Base-by-base conservation (phyloP, 176 grass and related monocot species). In the Poa pratensis region DNA sequence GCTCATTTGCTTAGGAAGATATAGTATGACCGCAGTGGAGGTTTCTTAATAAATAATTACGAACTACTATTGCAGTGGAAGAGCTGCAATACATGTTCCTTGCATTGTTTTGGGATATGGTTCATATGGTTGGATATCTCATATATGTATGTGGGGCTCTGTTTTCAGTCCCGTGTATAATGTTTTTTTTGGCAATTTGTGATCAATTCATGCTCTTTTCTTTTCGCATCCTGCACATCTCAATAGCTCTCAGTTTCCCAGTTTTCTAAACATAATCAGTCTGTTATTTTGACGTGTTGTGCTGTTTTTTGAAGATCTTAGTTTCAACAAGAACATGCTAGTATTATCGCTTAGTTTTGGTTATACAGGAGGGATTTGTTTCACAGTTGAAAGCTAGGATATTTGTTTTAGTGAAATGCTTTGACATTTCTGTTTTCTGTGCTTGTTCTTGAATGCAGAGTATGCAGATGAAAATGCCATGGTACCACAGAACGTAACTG, bases 371-470 rank as follows among this genome's bases (percentile, higher is more conserved):
- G 28, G 6, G 14, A 2, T 69, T 60, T 46, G 43, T 17, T 76
- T 85, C 1, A 34, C 14, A 42, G 5, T 43, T 69, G 11, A 52
- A 51, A 51, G 16, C 51, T 70, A n/a, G 8, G 30, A 9, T 64
- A 46, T 28, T 75, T 75, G 69, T 72, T 85, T 77, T 26, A 30
- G 13, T 67, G n/a, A 11, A 78, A 30, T 92, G 3, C 43, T 88
- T 34, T 91, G 19, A 86, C 79, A 84, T 62, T 14, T 85, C 30
- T 75, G 6, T 79, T 73, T 79, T 75, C 55, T 84, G 35, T 83
- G 26, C 20, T 80, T 87, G 49, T 83, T 84, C 27, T 58, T 89
- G 53, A 54, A 73, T 90, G 32, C 92, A 94, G 92, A 94, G 59
- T 92, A 90, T 81, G 23, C 80, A 72, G 88, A 92, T 82, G 88